Evolutionary conservation across 73 alveolate species (phyloP).

Genomic region (Stentor coeruleus): DNA sequence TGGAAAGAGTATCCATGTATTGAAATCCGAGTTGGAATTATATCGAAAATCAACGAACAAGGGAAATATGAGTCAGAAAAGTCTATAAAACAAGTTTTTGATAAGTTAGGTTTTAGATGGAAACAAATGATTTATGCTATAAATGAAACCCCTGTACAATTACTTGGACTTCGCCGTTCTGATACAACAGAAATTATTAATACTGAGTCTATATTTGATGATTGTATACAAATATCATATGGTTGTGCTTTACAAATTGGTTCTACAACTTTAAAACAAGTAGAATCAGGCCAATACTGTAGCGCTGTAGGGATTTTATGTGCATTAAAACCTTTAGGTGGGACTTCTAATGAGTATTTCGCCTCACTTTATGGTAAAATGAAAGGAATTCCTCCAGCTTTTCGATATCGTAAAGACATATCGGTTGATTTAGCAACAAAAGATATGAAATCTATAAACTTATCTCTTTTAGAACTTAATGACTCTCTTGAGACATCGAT

Average conservation of each 20-base stretch:
- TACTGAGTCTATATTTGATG: neutral
- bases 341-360: neutral
- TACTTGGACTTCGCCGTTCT: constrained; percentile 17
- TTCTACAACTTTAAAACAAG: too few species aligned
- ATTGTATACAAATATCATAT: neutral
- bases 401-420: constrained; percentile 13
- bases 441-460: neutral
- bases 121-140: constrained; percentile 16
- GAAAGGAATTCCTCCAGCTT: constrained; percentile 18
- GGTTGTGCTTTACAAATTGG: constrained; percentile 16
- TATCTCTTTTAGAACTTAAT: neutral
- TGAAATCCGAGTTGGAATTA: constrained; percentile 3
- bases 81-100: constrained; percentile 13
- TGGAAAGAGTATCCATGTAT: constrained; percentile 3
- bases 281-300: neutral
- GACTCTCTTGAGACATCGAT: neutral
- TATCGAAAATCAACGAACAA: constrained; percentile 17
- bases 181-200: neutral
- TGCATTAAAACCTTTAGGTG: neutral
- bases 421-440: neutral
- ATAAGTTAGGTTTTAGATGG: constrained; percentile 8
- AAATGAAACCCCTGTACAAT: neutral
- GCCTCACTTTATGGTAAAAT: neutral
- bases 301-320: neutral
- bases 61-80: constrained; percentile 21